A percentile compares a stretch with the other conserved stretches of the same genome.
These are phyloP conservation scores for Penicillium nucicola DNA, from an alignment of 495 filamentous ascomycete species.

Conservation along the genomic window DNA sequence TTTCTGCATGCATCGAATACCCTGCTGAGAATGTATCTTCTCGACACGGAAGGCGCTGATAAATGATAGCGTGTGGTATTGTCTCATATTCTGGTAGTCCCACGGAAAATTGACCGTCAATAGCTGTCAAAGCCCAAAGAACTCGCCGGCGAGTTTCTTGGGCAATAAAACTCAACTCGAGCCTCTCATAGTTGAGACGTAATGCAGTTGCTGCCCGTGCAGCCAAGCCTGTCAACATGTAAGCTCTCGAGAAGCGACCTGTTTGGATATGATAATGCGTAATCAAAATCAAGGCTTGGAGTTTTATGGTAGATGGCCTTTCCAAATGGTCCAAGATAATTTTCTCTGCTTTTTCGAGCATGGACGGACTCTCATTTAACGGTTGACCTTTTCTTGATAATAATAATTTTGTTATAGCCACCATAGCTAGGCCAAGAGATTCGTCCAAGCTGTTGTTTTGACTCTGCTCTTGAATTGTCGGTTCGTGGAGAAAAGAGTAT, in stretches of 20 bases:
- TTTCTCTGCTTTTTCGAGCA: not conserved
- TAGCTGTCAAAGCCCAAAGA: constrained; percentile 14
- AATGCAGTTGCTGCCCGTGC: constrained; percentile 13
- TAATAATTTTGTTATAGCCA: not conserved
- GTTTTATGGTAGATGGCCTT: constrained; percentile 3
- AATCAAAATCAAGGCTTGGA: constrained; percentile 15
- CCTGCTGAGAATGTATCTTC: constrained; percentile 10
- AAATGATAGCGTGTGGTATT: constrained; percentile 15
- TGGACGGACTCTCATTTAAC: not conserved
- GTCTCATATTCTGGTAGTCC: constrained; percentile 19
- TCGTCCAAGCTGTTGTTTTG: constrained; percentile 1
- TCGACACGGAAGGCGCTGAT: constrained; percentile 13
- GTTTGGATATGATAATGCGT: constrained; percentile 14
- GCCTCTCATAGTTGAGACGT: constrained; percentile 16
- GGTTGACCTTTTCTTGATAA: not conserved
- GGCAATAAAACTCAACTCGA: constrained; percentile 13
- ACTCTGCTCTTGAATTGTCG: constrained; percentile 5
- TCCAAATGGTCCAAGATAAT: constrained; percentile 12
- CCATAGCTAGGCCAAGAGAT: constrained; percentile 5
- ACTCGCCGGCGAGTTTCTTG: constrained; percentile 20
- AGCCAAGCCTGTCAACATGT: constrained; percentile 18
- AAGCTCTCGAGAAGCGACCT: constrained; percentile 10
- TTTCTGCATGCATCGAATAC: not conserved
- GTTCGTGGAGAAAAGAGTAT: constrained; percentile 18
- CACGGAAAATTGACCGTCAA: constrained; percentile 16